phyloP scores from a whole-genome alignment of 2,329 filamentous ascomycete genomes.

The Didymella exigua region DNA sequence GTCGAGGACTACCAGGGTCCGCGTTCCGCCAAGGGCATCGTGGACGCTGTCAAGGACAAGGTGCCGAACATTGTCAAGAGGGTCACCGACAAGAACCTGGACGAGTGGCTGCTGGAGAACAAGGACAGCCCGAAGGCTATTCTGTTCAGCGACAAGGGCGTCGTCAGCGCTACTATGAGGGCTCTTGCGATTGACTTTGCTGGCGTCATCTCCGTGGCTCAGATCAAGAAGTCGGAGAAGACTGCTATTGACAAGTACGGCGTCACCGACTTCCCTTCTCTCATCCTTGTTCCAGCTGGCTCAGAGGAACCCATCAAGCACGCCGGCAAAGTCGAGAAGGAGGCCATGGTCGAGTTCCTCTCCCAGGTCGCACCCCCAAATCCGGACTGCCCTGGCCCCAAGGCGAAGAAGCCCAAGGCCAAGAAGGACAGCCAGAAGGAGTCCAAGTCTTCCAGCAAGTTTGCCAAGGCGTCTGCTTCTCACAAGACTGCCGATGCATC shows the following conservation, averaged over 20 bases:
- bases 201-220: slow-evolving; percentile 76
- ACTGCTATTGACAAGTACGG: slow-evolving; percentile 74
- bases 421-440: slow-evolving; percentile 55
- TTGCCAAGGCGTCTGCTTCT: slow-evolving; percentile 58
- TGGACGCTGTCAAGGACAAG: slow-evolving; percentile 80
- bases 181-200: slow-evolving; percentile 90
- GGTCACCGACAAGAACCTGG: slow-evolving; percentile 78
- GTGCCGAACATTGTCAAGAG: slow-evolving; percentile 91
- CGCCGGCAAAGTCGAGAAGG: slow-evolving; percentile 84
- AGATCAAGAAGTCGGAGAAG: slow-evolving; percentile 82
- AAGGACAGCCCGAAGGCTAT: slow-evolving; percentile 81
- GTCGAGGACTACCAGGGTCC: slow-evolving; percentile 91
- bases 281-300: slow-evolving; percentile 78
- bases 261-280: slow-evolving; percentile 76
- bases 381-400: slow-evolving; percentile 68
- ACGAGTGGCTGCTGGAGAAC: slow-evolving; percentile 71
- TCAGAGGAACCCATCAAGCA: slow-evolving; percentile 73
- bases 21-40: slow-evolving; percentile 83
- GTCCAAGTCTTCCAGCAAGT: slow-evolving; percentile 55
- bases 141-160: slow-evolving; percentile 91
- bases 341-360: slow-evolving; percentile 79
- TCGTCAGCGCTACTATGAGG: slow-evolving; percentile 80
- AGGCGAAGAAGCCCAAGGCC: slow-evolving; percentile 52
- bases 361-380: slow-evolving; percentile 80
- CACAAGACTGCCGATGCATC: slow-evolving; percentile 58